Evolutionary conservation across 2,329 filamentous ascomycete species (phyloP), one percentile per base, ranked within the genome.

Genomic region (Colletotrichum simmondsii): DNA sequence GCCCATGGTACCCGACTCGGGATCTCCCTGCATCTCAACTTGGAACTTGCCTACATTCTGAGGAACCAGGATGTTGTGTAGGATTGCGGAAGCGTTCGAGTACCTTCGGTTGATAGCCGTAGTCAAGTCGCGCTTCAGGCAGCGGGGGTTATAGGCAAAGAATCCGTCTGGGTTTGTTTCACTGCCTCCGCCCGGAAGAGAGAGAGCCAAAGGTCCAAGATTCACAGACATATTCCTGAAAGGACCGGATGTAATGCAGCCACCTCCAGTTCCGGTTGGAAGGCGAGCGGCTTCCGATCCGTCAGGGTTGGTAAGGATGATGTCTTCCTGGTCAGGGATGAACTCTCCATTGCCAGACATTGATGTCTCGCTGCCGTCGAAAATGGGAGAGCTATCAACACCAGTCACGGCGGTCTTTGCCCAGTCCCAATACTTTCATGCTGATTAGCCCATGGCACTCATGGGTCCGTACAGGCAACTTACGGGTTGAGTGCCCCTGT

Each of bases 241-340:
- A 1, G 89, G 89, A 0, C 88, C 88, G 0, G 80, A 82, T 14
- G 78, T 81, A 6, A 91, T 81, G 76, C 88, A 91, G 26, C 89
- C 90, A 57, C 90, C 89, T 8, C 90, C 89, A 2, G 80, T 81
- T 7, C 87, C 89, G 0, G 87, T 81, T 0, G 86, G 84, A 11
- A 87, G 75, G 42, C 75, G 75, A 26, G 79, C 42, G 1, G 76
- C 67, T n/a, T 75, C 76, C 10, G 79, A 74, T 1, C 77, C 75
- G 37, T 75, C 83, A 14, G 73, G 73, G 54, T 76, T 74, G 54
- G 76, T 83, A 14, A 80, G 75, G 6, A 77, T 71, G 11, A 79
- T 71, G 24, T 77, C 76, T 6, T 73, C 69, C n/a, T 77, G 68
- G 62, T 77, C 37, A 0, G 77, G 68, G 49, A 80, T 75, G 66